Percentiles rank a stretch among this genome's conserved stretches.
phyloP scores from a whole-genome alignment of 2,329 filamentous ascomycete genomes.

The Cyphellophora europaea region DNA sequence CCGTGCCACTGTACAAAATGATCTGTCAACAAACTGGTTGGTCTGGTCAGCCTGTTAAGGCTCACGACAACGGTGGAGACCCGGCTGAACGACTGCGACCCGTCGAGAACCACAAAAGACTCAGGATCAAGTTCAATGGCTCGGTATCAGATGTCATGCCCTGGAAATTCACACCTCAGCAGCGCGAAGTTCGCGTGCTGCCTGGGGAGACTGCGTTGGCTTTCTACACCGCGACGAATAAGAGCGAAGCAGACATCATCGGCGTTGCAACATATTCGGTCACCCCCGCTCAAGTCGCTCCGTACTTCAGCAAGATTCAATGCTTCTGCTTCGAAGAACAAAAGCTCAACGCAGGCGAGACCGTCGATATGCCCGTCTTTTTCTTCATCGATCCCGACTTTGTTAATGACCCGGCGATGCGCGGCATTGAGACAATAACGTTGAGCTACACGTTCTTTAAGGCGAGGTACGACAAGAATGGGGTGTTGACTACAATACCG shows the following conservation, averaged over 20 bases:
- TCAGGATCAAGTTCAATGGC: conserved; percentile 92
- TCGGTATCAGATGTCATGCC: conserved; percentile 91
- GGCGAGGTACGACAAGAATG: conserved; percentile 75
- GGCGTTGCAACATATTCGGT: conserved; percentile 97
- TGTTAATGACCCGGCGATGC: conserved; percentile 85
- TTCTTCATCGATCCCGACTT: conserved; percentile 98
- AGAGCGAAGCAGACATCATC: conserved; percentile 84
- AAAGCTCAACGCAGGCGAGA: conserved; percentile 86
- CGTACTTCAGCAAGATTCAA: conserved; percentile 99
- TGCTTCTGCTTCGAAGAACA: conserved; percentile 99
- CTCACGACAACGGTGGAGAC: conserved; percentile 55
- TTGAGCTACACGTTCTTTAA: conserved; percentile 98
- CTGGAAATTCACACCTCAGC: conserved; percentile 96
- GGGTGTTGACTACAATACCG: conserved; percentile 44
- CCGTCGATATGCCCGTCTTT: conserved; percentile 98
- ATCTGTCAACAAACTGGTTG: conserved; percentile 55
- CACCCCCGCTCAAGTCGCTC: conserved; percentile 87
- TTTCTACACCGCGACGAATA: conserved; percentile 96
- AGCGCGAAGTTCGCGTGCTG: conserved; percentile 88
- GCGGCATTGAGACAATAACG: conserved; percentile 87
- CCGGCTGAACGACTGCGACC: conserved; percentile 70
- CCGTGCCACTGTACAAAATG: conserved; percentile 61
- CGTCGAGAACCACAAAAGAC: conserved; percentile 68
- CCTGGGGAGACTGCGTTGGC: conserved; percentile 94
- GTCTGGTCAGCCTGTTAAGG: conserved; percentile 86